phyloP scores from a whole-genome alignment of 179 eudicot genomes.

The Gypsophila paniculata region DNA sequence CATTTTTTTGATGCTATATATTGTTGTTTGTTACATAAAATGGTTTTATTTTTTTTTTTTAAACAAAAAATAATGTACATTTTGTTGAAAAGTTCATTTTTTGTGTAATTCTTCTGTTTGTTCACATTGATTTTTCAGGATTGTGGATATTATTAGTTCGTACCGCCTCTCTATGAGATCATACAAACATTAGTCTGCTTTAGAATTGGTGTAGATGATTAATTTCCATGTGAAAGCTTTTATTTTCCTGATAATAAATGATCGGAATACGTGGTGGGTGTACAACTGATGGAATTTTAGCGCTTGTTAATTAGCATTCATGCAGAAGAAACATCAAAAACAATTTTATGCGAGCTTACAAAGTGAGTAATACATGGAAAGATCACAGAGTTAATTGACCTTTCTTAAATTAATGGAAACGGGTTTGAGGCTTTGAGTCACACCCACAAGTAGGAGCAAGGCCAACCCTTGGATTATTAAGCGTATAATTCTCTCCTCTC shows the following conservation, averaged over 20 bases:
- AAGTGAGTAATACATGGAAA: neutral
- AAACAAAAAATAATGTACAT: neutral
- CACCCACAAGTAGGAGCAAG: no score
- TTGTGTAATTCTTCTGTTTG: neutral
- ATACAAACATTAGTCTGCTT: neutral
- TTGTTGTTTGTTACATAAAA: neutral
- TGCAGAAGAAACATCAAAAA: neutral
- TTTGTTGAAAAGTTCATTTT: neutral
- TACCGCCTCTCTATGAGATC: neutral
- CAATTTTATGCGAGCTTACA: neutral
- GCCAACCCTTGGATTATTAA: no score
- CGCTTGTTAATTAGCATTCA: neutral
- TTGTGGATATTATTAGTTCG: neutral
- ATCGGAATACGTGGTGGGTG: neutral
- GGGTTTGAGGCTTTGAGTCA: neutral
- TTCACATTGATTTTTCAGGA: neutral
- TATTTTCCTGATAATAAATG: neutral
- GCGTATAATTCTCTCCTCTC: no score
- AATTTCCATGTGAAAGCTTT: neutral
- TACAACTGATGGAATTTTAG: slow-evolving; percentile 1
- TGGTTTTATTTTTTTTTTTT: no score
- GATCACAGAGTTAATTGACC: neutral
- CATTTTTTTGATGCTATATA: neutral
- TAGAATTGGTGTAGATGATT: neutral
- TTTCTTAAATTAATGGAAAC: neutral